phyloP scores from a whole-genome alignment of 2,329 filamentous ascomycete genomes.

The Neobulgaria alba region DNA sequence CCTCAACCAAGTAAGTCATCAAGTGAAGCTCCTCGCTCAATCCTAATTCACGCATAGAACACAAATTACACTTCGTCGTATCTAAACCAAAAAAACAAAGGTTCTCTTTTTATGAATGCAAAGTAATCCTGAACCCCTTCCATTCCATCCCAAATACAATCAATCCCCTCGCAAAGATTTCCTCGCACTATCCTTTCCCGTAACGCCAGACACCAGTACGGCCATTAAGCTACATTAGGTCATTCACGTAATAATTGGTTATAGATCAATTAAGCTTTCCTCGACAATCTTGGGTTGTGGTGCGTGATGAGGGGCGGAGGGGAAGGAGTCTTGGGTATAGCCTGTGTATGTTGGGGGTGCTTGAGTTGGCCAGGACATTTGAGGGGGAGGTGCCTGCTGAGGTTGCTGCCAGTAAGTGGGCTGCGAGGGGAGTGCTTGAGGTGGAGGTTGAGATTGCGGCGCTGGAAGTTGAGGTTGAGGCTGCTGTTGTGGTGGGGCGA shows the following conservation, averaged over 20 bases:
- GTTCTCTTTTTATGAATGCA: too few species aligned
- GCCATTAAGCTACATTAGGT: background rate
- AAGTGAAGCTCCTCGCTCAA: too few species aligned
- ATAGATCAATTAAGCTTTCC: slow-evolving; percentile 75
- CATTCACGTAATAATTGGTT: too few species aligned
- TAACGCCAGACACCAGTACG: background rate
- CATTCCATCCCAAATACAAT: too few species aligned
- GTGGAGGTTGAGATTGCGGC: slow-evolving; percentile 17
- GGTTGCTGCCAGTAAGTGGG: slow-evolving; percentile 40
- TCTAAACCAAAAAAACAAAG: too few species aligned
- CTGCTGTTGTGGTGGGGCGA: slow-evolving; percentile 22
- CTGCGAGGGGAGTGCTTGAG: slow-evolving; percentile 13
- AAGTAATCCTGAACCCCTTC: too few species aligned
- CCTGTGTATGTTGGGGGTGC: slow-evolving; percentile 34
- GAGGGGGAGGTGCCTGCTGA: slow-evolving; percentile 33
- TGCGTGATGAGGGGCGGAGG: slow-evolving; percentile 54
- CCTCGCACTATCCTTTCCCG: too few species aligned
- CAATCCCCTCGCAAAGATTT: too few species aligned
- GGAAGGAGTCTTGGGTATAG: slow-evolving; percentile 55
- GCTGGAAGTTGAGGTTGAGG: slow-evolving; percentile 14
- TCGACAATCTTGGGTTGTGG: slow-evolving; percentile 50
- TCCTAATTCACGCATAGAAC: too few species aligned
- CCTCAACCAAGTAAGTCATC: too few species aligned
- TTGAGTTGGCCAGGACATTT: slow-evolving; percentile 32
- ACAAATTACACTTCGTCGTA: too few species aligned